Base-by-base conservation (phyloP, 441 rosid genomes). In the Gossypium schwendimanii region DNA sequence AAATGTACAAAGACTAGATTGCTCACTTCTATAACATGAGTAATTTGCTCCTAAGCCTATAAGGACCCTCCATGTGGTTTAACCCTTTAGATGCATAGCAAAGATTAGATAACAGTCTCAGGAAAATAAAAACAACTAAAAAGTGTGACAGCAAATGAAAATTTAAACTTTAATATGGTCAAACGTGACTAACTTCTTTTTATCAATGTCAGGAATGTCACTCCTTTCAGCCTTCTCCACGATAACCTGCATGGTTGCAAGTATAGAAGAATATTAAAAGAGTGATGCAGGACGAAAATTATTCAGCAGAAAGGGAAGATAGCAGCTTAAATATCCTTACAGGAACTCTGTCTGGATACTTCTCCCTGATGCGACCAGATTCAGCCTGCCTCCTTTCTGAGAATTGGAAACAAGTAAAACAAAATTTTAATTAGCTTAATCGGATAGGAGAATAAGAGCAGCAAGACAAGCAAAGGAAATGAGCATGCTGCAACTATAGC, bases 341-440 rank as follows among this genome's bases (percentile, higher is more conserved):
- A 0, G 91, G 93, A 21, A 88, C 80, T 81, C 91, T 83, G 39
- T 88, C 91, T 0, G 87, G 85, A 78, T 88, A 88, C 72, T 85
- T 88, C 78, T 79, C 84, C 75, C 84, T 84, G 77, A 88, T 85
- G 73, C 90, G 84, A 50, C 81, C 36, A 69, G 87, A 80, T 77
- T 88, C 90, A 9, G 82, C 85, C 59, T 74, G 83, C 71, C 93
- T 84, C 78, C 81, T 83, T 63, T 88, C 93, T 88, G 82, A 50
- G 62, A 4, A 39, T 21, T 44, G 65, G 14, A 64, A 10, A 39
- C 31, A 11, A 6, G 1, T 11, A 0, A 18, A 41, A 2, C 45
- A 6, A 23, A 24, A 47, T 7, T 23, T 66, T n/a, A 23, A 47
- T 47, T 47, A 24, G 71, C n/a, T 26, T 24, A 24, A 26, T 66